These are phyloP conservation scores for Solidago caesia DNA, from an alignment of 129 eudicot species.

Conservation along the genomic window DNA sequence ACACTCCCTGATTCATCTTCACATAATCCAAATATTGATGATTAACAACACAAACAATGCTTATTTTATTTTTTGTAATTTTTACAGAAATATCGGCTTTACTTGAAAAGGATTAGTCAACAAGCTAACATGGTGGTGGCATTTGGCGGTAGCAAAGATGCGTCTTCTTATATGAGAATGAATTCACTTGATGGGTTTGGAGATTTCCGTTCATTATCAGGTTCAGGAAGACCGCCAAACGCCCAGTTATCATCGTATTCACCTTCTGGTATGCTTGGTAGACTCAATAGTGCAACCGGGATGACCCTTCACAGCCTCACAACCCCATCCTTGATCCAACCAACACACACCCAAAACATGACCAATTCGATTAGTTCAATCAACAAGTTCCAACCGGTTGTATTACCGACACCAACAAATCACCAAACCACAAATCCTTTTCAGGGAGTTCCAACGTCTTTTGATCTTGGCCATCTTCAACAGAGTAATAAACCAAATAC, in stretches of 20 bases:
- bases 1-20: background rate
- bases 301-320: conserved; percentile 63
- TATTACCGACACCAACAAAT: conserved; percentile 30
- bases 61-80: background rate
- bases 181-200: conserved; percentile 62
- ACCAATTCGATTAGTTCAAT: conserved; percentile 38
- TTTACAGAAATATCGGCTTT: conserved; percentile 79
- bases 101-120: conserved; percentile 79
- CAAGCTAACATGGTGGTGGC: conserved; percentile 86
- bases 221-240: conserved; percentile 49
- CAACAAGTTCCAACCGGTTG: conserved; percentile 54
- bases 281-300: conserved; percentile 70
- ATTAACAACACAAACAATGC: conserved; percentile 11
- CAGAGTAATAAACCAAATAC: conserved; percentile 37
- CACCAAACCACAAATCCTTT: conserved; percentile 47
- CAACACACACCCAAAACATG: conserved; percentile 50
- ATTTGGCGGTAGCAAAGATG: conserved; percentile 63
- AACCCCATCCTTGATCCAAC: conserved; percentile 50
- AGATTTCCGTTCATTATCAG: conserved; percentile 54
- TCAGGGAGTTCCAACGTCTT: conserved; percentile 63
- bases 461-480: conserved; percentile 57
- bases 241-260: conserved; percentile 43
- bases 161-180: conserved; percentile 62
- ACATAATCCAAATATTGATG: background rate
- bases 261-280: conserved; percentile 58